Base-by-base conservation (phyloP, 805 yeast genomes). In the Zygotorulaspora florentina region DNA sequence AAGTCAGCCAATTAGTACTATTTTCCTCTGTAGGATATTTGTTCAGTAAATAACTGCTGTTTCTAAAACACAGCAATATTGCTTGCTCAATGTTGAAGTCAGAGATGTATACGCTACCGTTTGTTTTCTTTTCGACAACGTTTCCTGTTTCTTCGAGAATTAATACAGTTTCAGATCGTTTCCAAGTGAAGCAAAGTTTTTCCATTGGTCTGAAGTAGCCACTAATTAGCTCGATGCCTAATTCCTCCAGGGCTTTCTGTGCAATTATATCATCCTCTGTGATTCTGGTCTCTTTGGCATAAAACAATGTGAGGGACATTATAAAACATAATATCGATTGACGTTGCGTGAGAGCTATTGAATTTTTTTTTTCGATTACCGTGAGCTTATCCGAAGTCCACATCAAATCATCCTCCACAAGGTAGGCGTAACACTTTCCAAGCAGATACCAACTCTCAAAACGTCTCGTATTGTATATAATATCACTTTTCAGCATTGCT, bases 371-470 rank as follows among this genome's bases (percentile, higher is more conserved):
- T 5, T 85, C 93, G 0, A 72, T 58, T 0, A 76, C 71, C 42
- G 82, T 82, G 30, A 88, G 66, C 57, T 85, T 85, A 56, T 90
- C 96, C 0, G 96, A 81, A 1, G 91, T 85, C 95, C 96, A 88
- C n/a, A 87, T 80, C 45, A 93, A 66, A 52, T 87, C 96, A 62
- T 89, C 96, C 53, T 91, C 97, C 0, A 85, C 95, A 34, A 86
- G 68, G 46, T 72, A 81, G 0, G 89, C 82, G 54, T 76, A 89
- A 0, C 91, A 81, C 58, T 83, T 88, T 0, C 95, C 96, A 11
- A 93, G 62, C 1, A 87, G 72, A 34, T 80, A 70, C 99, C 99
- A 93, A 8, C 87, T 80, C 64, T 93, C 99, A 39, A 83, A 73
- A 26, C 96, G 69, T 33, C 75, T 68, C 1, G 85, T 74, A 3